Evolutionary conservation across 305 asterid species (phyloP).

Genomic region (Fraxinus nigra): DNA sequence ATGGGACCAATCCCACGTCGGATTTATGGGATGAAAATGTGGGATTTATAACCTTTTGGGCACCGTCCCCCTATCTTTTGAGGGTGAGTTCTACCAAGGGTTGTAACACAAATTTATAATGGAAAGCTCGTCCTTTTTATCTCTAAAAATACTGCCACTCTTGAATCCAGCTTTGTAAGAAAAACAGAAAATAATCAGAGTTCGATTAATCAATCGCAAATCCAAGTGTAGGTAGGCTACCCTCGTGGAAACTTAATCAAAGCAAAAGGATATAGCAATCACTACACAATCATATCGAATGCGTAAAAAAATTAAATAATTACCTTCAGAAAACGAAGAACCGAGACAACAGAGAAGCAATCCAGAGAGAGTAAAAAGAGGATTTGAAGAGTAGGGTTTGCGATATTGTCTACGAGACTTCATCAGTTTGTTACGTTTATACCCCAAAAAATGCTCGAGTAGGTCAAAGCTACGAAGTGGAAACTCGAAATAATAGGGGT

Average conservation of each 20-base stretch:
- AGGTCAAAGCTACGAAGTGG: background rate
- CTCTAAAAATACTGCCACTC: conserved; percentile 4
- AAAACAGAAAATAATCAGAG: background rate
- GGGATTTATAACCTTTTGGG: no score
- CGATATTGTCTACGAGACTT: conserved; percentile 21
- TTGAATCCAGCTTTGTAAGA: conserved; percentile 15
- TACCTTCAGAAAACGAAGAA: conserved; percentile 18
- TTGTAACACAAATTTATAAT: background rate
- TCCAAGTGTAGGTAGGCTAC: background rate
- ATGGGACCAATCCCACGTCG: no score
- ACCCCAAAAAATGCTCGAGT: conserved; percentile 19
- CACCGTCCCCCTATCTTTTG: no score
- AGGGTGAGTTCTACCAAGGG: no score
- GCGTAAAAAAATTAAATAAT: no score
- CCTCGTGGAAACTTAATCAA: conserved; percentile 12
- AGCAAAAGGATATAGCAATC: background rate
- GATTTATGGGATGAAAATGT: no score
- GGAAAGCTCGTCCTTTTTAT: background rate
- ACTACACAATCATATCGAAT: background rate
- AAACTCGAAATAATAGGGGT: conserved; percentile 19
- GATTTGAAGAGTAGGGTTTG: conserved; percentile 29
- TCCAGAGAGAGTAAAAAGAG: background rate
- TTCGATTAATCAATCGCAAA: conserved; percentile 1
- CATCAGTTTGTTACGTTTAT: conserved; percentile 14
- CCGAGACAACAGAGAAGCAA: conserved; percentile 6